Evolutionary conservation across 1,284 basidiomycete genomes (phyloP).

Genomic region (Leccinum glutinopallens): DNA sequence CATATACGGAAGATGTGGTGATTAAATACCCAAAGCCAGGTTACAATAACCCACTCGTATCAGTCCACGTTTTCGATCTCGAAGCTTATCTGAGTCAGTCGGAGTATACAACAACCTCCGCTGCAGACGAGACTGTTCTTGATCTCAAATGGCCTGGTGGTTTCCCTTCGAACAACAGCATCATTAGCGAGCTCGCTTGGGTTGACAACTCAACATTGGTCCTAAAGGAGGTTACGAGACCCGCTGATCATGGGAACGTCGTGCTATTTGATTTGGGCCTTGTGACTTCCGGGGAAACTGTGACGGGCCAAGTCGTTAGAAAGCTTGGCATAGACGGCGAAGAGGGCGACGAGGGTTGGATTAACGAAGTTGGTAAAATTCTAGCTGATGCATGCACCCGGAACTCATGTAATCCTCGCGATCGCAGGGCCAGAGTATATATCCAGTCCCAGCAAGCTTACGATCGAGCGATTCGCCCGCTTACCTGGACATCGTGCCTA

Average conservation of each 20-base stretch:
- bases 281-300: constrained; percentile 26
- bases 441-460: constrained; percentile 52
- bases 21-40: constrained; percentile 96
- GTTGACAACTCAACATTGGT: constrained; percentile 76
- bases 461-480: constrained; percentile 51
- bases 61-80: constrained; percentile 83
- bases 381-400: constrained; percentile 10
- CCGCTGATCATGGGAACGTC: constrained; percentile 77
- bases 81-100: constrained; percentile 45
- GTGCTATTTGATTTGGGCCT: constrained; percentile 68
- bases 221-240: constrained; percentile 85
- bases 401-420: constrained; percentile 17
- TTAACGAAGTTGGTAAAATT: constrained; percentile 64
- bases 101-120: constrained; percentile 35
- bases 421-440: constrained; percentile 59
- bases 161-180: constrained; percentile 61
- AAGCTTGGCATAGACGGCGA: constrained; percentile 80
- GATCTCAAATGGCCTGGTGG: constrained; percentile 69
- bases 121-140: constrained; percentile 49
- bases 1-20: constrained; percentile 75
- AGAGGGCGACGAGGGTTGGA: constrained; percentile 91
- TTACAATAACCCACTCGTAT: constrained; percentile 85
- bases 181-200: constrained; percentile 88
- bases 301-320: constrained; percentile 64
- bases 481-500: constrained; percentile 88